Evolutionary conservation across 768 basidiomycete genomes (phyloP).

Genomic region (Naganishia friedmannii): DNA sequence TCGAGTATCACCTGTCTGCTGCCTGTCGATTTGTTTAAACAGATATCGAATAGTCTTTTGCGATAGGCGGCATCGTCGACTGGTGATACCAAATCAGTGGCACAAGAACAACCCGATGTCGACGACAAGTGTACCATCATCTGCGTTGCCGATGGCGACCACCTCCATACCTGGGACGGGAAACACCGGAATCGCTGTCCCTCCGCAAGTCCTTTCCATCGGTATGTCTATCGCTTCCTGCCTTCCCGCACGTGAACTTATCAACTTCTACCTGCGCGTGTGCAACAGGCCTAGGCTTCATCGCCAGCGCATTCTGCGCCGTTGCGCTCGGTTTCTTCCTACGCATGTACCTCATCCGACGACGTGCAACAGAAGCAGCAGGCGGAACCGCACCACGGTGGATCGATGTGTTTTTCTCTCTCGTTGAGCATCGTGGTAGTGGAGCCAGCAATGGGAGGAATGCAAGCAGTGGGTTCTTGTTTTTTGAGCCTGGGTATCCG

Average conservation of each 20-base stretch:
- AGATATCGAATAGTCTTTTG: no score
- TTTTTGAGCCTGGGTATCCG: conserved; percentile 2
- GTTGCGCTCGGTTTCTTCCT: conserved; percentile 12
- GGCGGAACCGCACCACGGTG: not conserved
- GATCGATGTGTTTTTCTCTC: conserved; percentile 20
- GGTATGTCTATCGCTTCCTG: not conserved
- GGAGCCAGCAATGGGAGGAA: not conserved
- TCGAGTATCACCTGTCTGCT: no score
- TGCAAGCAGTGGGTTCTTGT: conserved; percentile 11
- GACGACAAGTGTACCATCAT: not conserved
- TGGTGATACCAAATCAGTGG: not conserved
- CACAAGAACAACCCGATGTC: no score
- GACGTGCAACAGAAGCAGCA: not conserved
- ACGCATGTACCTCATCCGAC: conserved; percentile 9
- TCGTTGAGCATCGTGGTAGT: conserved; percentile 4
- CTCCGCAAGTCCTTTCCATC: conserved; percentile 17
- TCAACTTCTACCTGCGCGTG: not conserved
- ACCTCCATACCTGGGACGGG: no score
- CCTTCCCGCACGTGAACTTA: not conserved
- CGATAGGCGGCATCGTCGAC: no score
- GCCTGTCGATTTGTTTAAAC: no score
- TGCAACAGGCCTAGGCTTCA: conserved; percentile 13
- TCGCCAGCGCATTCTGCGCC: conserved; percentile 14
- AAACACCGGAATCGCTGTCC: not conserved
- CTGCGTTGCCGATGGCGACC: not conserved